Conservation (phyloP, 2,329 filamentous ascomycete genomes). For the Chrysosporium keratinophilum region DNA sequence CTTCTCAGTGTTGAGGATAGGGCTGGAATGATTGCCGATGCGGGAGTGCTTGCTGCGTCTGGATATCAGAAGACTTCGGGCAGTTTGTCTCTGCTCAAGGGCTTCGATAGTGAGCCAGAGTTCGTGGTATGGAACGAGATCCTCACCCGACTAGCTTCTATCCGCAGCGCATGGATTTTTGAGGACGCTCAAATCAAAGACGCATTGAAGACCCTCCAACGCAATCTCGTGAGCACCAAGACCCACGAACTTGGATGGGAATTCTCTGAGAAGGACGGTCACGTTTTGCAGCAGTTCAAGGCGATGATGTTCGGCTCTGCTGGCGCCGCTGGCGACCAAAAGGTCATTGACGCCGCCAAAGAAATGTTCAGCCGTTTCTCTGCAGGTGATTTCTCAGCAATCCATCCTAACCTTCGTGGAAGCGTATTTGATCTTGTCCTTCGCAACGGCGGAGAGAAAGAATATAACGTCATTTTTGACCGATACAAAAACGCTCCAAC, state of each 20-base stretch:
- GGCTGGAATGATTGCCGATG: constrained; percentile 89
- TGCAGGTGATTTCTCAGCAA: constrained; percentile 64
- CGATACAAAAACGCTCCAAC: constrained; percentile 66
- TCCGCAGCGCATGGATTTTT: constrained; percentile 80
- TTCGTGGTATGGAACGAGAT: constrained; percentile 96
- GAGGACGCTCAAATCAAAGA: constrained; percentile 62
- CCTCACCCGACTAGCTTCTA: constrained; percentile 61
- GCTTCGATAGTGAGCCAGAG: constrained; percentile 69
- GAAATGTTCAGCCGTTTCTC: constrained; percentile 85
- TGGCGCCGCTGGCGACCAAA: constrained; percentile 67
- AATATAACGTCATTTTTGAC: constrained; percentile 69
- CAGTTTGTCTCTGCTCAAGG: constrained; percentile 71
- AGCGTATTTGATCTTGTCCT: constrained; percentile 79
- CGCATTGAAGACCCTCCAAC: constrained; percentile 73
- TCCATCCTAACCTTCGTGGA: constrained; percentile 83
- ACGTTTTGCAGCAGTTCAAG: constrained; percentile 92
- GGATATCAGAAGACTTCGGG: constrained; percentile 92
- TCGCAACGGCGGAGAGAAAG: constrained; percentile 72
- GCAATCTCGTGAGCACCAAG: constrained; percentile 64
- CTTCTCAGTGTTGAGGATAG: constrained; percentile 79
- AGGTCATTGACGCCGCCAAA: constrained; percentile 67
- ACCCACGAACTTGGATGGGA: constrained; percentile 82
- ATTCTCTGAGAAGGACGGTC: constrained; percentile 73
- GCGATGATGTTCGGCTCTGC: constrained; percentile 77
- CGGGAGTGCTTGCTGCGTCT: constrained; percentile 75